These are phyloP conservation scores for Alternaria triticimaculans DNA, from an alignment of 2,329 filamentous ascomycete species.

Conservation along the genomic window DNA sequence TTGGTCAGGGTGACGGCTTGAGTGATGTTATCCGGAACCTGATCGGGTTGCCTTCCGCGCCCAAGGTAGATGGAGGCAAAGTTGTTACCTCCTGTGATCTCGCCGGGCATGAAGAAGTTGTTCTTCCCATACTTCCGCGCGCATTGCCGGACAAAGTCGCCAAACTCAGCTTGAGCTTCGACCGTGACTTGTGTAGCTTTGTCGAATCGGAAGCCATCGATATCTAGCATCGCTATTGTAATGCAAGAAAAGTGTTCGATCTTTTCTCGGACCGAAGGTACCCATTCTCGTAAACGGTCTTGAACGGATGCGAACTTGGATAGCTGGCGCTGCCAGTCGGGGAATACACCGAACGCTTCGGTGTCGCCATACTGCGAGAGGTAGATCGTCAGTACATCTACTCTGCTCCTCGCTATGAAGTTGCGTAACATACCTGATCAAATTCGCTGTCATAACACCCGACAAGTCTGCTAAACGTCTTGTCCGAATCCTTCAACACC, in stretches of 20 bases:
- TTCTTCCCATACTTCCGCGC: slow-evolving; percentile 63
- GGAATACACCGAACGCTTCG: not conserved
- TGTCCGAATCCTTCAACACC: not conserved
- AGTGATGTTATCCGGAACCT: not conserved
- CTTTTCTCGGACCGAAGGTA: slow-evolving; percentile 63
- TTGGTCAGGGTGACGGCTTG: not conserved
- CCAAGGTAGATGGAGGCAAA: slow-evolving; percentile 55
- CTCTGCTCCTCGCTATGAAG: not conserved
- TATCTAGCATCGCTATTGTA: slow-evolving; percentile 66
- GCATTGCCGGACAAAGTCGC: slow-evolving; percentile 63
- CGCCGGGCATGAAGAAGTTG: slow-evolving; percentile 70
- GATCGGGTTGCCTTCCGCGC: not conserved
- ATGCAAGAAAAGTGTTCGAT: slow-evolving; percentile 69
- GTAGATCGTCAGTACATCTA: not conserved
- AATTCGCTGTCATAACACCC: not conserved
- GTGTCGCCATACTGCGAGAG: not conserved
- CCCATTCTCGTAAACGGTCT: slow-evolving; percentile 70
- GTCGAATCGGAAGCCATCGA: slow-evolving; percentile 72
- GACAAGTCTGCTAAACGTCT: not conserved
- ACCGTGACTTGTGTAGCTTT: slow-evolving; percentile 70
- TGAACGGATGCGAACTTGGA: slow-evolving; percentile 72
- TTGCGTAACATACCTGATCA: not conserved
- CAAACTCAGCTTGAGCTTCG: slow-evolving; percentile 66
- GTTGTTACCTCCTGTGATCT: slow-evolving; percentile 68
- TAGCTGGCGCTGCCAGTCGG: slow-evolving; percentile 61